Conservation (phyloP, 2,329 filamentous ascomycete genomes). For the Gnomoniopsis sp. region DNA sequence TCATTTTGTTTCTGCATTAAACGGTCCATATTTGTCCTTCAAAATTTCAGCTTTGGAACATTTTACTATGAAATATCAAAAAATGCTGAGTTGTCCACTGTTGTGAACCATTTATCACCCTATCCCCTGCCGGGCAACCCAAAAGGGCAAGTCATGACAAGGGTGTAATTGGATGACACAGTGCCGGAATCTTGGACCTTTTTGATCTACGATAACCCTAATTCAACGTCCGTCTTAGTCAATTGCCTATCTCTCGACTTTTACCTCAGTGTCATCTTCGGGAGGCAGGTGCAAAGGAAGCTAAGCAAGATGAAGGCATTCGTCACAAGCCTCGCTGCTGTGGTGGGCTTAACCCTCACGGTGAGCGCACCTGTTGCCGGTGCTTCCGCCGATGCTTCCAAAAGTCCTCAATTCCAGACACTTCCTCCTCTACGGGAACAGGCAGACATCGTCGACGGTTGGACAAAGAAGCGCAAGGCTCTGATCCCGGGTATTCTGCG, state of each 20-base stretch:
- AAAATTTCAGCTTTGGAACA: too few relatives aligned
- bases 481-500: slow-evolving; percentile 39
- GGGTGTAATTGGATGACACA: not conserved
- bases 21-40: too few relatives aligned
- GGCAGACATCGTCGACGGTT: slow-evolving; percentile 38
- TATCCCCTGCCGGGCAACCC: not conserved
- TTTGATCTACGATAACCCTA: not conserved
- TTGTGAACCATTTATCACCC: too few relatives aligned
- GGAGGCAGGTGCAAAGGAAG: not conserved
- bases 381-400: slow-evolving; percentile 14
- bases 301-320: not conserved
- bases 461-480: slow-evolving; percentile 39
- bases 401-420: slow-evolving; percentile 31
- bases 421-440: slow-evolving; percentile 42
- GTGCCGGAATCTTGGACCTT: not conserved
- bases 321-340: not conserved
- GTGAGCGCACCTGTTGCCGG: not conserved
- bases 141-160: not conserved
- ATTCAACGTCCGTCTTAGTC: not conserved
- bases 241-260: not conserved
- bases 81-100: too few relatives aligned
- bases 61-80: too few relatives aligned
- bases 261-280: not conserved
- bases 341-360: slow-evolving; percentile 1
- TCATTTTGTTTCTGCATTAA: too few relatives aligned